Percentiles rank a stretch among this genome's conserved stretches.
Conservation (phyloP, 495 filamentous ascomycete species). For the Parmelia sp. region DNA sequence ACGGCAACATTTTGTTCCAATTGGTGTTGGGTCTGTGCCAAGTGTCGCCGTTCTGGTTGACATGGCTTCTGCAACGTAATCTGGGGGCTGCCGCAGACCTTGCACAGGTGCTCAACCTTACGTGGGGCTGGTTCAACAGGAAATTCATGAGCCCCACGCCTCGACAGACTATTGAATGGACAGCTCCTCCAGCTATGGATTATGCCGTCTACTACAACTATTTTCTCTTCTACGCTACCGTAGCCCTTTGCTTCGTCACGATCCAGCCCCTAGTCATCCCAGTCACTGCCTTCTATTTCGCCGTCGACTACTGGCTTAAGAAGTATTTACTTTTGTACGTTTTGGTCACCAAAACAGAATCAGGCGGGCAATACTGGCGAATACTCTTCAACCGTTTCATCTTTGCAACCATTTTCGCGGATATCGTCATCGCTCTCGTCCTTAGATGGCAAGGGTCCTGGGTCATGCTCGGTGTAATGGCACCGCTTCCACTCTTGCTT, state of each 20-base stretch:
- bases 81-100: conserved; percentile 86
- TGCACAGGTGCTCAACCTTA: conserved; percentile 70
- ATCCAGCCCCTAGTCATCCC: conserved; percentile 89
- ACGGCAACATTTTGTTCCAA: conserved; percentile 52
- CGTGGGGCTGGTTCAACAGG: conserved; percentile 73
- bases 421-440: conserved; percentile 69
- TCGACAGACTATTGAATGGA: conserved; percentile 86
- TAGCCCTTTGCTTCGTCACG: conserved; percentile 77
- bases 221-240: conserved; percentile 89
- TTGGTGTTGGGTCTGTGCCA: conserved; percentile 65
- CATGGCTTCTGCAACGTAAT: conserved; percentile 86
- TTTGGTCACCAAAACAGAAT: conserved; percentile 93
- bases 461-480: conserved; percentile 58
- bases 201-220: conserved; percentile 95
- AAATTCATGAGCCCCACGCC: conserved; percentile 85
- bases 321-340: conserved; percentile 94
- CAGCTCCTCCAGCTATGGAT: conserved; percentile 86
- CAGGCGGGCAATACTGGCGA: conserved; percentile 90
- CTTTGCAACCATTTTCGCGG: conserved; percentile 73
- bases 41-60: conserved; percentile 87
- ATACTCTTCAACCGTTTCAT: conserved; percentile 85
- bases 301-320: conserved; percentile 79
- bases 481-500: conserved; percentile 76
- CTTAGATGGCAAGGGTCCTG: conserved; percentile 53
- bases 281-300: conserved; percentile 84